Percentiles rank a stretch among this genome's conserved stretches.
Evolutionary conservation across 2,329 filamentous ascomycete genomes (phyloP).

Genomic region (Colletotrichum tropicicola): DNA sequence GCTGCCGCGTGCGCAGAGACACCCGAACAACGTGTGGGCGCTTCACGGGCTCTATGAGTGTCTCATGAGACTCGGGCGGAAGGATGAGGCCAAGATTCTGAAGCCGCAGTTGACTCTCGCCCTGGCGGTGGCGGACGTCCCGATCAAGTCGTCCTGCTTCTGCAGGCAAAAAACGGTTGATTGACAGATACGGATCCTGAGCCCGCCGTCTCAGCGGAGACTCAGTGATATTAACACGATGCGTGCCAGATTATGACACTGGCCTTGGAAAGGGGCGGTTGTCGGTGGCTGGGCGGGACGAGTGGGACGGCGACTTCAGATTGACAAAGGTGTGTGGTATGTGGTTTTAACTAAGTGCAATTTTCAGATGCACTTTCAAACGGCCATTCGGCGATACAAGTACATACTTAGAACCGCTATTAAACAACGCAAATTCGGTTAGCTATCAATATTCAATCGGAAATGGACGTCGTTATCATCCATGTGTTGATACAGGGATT

Average conservation of each 20-base stretch:
- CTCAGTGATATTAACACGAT: slow-evolving; percentile 3
- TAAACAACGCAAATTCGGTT: too few species aligned
- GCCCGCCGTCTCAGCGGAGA: slow-evolving; percentile 24
- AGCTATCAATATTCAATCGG: too few species aligned
- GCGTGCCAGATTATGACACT: slow-evolving; percentile 16
- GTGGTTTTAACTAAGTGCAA: too few species aligned
- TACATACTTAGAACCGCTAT: too few species aligned
- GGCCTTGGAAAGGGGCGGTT: background rate
- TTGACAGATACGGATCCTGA: slow-evolving; percentile 25
- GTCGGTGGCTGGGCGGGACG: too few species aligned
- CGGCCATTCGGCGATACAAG: too few species aligned
- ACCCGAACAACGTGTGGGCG: slow-evolving; percentile 80
- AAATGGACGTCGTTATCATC: background rate
- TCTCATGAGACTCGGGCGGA: slow-evolving; percentile 61
- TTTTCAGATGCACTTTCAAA: too few species aligned
- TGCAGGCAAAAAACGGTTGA: slow-evolving; percentile 40
- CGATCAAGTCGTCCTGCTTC: slow-evolving; percentile 66
- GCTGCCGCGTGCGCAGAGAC: slow-evolving; percentile 70
- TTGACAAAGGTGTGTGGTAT: background rate
- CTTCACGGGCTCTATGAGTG: slow-evolving; percentile 80
- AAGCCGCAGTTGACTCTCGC: slow-evolving; percentile 59
- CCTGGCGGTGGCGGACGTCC: slow-evolving; percentile 66
- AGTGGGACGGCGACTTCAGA: background rate
- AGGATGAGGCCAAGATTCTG: slow-evolving; percentile 45
- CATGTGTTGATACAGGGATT: background rate